These are phyloP conservation scores for Hapsidospora chrysogenum DNA, from an alignment of 495 filamentous ascomycete genomes.

Conservation along the genomic window DNA sequence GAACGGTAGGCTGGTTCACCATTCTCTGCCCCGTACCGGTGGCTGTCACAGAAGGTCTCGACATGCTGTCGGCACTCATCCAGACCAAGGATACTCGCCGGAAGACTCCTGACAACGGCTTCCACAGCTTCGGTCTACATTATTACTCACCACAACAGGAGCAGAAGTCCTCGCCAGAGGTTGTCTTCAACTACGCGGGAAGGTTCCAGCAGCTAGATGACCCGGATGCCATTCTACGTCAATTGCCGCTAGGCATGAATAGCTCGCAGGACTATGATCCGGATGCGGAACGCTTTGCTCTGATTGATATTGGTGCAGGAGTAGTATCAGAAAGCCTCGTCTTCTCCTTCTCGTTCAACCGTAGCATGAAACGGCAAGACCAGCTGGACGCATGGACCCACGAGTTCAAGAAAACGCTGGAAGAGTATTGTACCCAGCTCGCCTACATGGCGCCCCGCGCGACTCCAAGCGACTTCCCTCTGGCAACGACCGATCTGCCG, in stretches of 20 bases:
- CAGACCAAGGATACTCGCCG: neutral
- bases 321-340: neutral
- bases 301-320: neutral
- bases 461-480: no score
- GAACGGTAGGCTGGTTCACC: constrained; percentile 43
- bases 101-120: neutral
- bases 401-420: no score
- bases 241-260: no score
- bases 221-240: no score
- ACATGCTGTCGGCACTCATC: neutral
- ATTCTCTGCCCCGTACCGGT: constrained; percentile 21
- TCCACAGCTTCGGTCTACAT: no score
- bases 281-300: neutral
- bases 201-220: neutral
- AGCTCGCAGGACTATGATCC: no score
- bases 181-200: neutral
- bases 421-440: no score
- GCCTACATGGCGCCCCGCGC: no score
- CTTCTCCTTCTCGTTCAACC: neutral
- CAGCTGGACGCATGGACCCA: neutral
- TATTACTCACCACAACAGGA: no score
- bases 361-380: neutral
- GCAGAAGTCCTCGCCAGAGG: neutral
- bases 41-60: constrained; percentile 4
- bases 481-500: no score